Evolutionary conservation across 495 filamentous ascomycete genomes (phyloP).

Genomic region (Penicillium subrubescens): DNA sequence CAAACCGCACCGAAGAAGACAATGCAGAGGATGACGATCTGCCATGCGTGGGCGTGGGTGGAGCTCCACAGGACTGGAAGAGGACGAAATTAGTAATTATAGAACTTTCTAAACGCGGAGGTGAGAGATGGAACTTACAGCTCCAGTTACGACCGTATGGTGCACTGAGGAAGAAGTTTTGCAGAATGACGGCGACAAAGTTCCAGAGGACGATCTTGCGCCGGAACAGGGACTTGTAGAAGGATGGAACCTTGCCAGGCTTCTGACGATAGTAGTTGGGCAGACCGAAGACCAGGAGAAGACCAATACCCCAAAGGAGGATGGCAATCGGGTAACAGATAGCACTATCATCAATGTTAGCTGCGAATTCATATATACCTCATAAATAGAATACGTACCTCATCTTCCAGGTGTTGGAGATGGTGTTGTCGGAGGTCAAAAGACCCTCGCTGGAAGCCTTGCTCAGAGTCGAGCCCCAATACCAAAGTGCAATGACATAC

Average conservation of each 20-base stretch:
- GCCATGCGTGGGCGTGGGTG: conserved; percentile 43
- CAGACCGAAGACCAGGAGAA: conserved; percentile 44
- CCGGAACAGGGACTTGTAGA: conserved; percentile 48
- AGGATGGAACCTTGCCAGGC: conserved; percentile 66
- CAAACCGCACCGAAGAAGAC: conserved; percentile 50
- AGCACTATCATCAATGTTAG: conserved; percentile 34
- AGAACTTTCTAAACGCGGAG: background rate
- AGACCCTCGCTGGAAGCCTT: conserved; percentile 37
- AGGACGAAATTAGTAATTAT: conserved; percentile 14
- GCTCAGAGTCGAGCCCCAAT: conserved; percentile 49
- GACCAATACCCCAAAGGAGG: conserved; percentile 42
- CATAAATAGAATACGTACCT: conserved; percentile 26
- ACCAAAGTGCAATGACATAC: conserved; percentile 54
- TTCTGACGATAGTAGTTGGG: conserved; percentile 58
- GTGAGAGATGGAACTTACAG: conserved; percentile 30
- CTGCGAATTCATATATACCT: background rate
- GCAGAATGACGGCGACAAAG: conserved; percentile 48
- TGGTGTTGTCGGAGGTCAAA: conserved; percentile 29
- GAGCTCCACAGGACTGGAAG: conserved; percentile 47
- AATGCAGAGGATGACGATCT: conserved; percentile 44
- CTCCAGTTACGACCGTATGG: conserved; percentile 54
- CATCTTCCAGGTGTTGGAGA: conserved; percentile 50
- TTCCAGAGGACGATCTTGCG: conserved; percentile 52
- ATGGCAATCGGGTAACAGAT: conserved; percentile 47
- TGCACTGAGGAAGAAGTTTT: conserved; percentile 53